Evolutionary conservation across 192 early-diverging fungal genomes (phyloP).

Genomic region (Podila epigama): DNA sequence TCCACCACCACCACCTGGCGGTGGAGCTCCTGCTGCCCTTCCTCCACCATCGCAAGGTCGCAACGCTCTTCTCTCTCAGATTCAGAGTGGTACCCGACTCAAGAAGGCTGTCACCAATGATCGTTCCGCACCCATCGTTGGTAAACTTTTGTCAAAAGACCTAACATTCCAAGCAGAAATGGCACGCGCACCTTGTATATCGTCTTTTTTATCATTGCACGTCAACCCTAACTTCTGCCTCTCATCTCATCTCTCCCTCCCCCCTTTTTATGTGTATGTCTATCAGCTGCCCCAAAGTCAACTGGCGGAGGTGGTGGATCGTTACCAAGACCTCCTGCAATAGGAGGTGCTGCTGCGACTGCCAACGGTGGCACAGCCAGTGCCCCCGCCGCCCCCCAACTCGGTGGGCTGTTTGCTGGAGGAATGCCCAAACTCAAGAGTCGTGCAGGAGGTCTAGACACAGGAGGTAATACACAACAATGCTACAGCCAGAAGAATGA

Average conservation of each 20-base stretch:
- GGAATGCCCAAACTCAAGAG: conserved; percentile 71
- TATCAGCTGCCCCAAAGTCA: conserved; percentile 18
- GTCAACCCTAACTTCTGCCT: not conserved
- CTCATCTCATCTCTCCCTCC: not conserved
- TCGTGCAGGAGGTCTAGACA: conserved; percentile 61
- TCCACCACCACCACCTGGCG: conserved; percentile 48
- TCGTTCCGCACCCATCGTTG: conserved; percentile 64
- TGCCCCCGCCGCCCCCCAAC: conserved; percentile 51
- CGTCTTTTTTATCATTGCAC: too few species aligned
- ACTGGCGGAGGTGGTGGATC: conserved; percentile 20
- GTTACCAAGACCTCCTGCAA: conserved; percentile 32
- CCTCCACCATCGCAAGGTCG: conserved; percentile 48
- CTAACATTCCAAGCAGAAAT: too few species aligned
- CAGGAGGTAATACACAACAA: conserved; percentile 45
- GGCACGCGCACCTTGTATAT: too few species aligned
- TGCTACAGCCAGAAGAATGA: too few species aligned
- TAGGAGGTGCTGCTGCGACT: conserved; percentile 27
- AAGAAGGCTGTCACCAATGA: conserved; percentile 79
- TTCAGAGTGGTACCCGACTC: conserved; percentile 73
- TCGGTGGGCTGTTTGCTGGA: conserved; percentile 67
- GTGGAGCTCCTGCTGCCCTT: conserved; percentile 18
- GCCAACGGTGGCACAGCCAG: conserved; percentile 5
- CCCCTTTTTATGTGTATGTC: not conserved
- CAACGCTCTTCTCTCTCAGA: conserved; percentile 70
- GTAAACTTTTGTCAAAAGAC: conserved; percentile 35